These are phyloP conservation scores for Botryotinia narcissicola DNA, from an alignment of 2,329 filamentous ascomycete genomes.

Conservation along the genomic window DNA sequence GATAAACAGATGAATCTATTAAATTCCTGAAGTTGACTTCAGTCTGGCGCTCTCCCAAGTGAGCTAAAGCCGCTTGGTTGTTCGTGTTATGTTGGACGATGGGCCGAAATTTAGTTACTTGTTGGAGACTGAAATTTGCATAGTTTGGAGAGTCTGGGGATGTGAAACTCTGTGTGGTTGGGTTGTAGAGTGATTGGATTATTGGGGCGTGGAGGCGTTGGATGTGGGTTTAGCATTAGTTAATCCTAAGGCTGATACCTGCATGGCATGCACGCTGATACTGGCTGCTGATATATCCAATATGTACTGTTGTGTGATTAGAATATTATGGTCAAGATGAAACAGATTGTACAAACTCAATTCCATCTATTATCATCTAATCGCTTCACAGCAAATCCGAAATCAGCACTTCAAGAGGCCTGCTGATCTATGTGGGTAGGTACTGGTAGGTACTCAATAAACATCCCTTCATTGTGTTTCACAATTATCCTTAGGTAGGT, in stretches of 20 bases:
- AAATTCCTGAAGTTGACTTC: slow-evolving; percentile 9
- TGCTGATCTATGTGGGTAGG: not conserved
- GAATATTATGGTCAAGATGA: not conserved
- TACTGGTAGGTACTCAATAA: not conserved
- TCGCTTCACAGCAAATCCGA: too few relatives aligned
- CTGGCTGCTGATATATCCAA: not conserved
- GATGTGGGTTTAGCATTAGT: not conserved
- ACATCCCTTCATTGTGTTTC: not conserved
- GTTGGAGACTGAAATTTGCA: not conserved
- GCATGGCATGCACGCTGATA: not conserved
- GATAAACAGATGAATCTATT: slow-evolving; percentile 16
- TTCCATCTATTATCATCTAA: not conserved
- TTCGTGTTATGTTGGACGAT: not conserved
- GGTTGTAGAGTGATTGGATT: not conserved
- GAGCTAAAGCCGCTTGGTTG: slow-evolving; percentile 21
- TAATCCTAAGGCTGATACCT: not conserved
- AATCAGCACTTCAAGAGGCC: not conserved
- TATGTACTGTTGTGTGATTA: not conserved
- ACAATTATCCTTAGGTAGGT: not conserved
- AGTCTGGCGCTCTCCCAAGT: slow-evolving; percentile 22
- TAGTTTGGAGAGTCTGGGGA: not conserved
- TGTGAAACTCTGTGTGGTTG: not conserved
- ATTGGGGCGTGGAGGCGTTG: not conserved
- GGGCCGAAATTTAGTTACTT: accelerated
- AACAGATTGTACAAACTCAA: not conserved